Evolutionary conservation across 306 rosid genomes (phyloP).

Genomic region (Trifolium subterraneum): DNA sequence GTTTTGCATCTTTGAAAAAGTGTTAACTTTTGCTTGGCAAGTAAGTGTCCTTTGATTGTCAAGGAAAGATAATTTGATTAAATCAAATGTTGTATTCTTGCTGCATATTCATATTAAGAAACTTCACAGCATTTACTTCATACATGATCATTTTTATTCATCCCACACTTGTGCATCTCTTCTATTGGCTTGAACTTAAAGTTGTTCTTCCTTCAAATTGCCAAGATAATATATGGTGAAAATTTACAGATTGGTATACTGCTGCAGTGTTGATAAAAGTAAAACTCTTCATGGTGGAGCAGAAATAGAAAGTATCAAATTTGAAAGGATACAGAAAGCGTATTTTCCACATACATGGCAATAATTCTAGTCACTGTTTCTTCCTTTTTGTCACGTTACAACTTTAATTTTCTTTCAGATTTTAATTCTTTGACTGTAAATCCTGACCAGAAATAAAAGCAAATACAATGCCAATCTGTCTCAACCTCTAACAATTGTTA

Average conservation of each 20-base stretch:
- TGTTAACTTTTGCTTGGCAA: not conserved
- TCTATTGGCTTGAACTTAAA: conserved; percentile 1
- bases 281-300: not conserved
- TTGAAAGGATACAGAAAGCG: not conserved
- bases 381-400: not conserved
- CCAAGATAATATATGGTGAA: not conserved
- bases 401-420: conserved; percentile 28
- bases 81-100: not conserved
- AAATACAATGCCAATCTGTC: conserved; percentile 40
- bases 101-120: not conserved
- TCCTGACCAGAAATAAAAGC: conserved; percentile 39
- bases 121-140: not conserved
- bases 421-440: conserved; percentile 45
- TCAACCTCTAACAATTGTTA: conserved; percentile 42
- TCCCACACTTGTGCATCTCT: not conserved
- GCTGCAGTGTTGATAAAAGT: not conserved
- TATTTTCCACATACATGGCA: not conserved
- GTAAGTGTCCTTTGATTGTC: not conserved
- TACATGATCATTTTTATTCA: not conserved
- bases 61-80: not conserved
- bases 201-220: not conserved
- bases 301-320: not conserved
- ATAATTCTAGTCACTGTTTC: conserved; percentile 7
- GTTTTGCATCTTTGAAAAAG: not conserved
- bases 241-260: not conserved